These are phyloP conservation scores for Saprolegnia parasitica DNA, from an alignment of 352 stramenopile species.

Conservation along the genomic window DNA sequence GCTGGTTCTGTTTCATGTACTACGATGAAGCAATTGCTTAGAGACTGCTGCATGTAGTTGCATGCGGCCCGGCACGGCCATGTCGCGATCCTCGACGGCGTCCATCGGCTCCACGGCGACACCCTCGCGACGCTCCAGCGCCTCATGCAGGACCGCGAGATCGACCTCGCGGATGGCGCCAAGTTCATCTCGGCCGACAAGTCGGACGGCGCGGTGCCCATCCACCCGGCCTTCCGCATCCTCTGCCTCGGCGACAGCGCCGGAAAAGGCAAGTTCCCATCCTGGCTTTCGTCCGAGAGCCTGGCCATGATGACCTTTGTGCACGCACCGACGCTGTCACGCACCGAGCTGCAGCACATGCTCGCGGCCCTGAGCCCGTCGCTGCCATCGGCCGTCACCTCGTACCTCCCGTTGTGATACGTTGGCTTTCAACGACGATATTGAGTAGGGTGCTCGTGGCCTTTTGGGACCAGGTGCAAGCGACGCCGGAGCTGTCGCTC, in stretches of 20 bases:
- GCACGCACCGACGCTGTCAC: conserved; percentile 40
- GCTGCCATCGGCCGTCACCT: conserved; percentile 48
- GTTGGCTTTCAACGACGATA: neutral
- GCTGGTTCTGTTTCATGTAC: conserved; percentile 58
- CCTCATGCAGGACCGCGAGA: conserved; percentile 85
- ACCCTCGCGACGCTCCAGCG: conserved; percentile 84
- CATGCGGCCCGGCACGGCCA: conserved; percentile 80
- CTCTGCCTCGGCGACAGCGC: conserved; percentile 76
- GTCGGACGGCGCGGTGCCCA: conserved; percentile 48
- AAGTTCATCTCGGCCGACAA: conserved; percentile 64
- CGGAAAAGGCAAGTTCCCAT: conserved; percentile 31
- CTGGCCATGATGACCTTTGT: conserved; percentile 81
- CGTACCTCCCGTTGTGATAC: conserved; percentile 40
- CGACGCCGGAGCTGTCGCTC: conserved; percentile 50
- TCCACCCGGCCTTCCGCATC: conserved; percentile 88
- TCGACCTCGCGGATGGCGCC: conserved; percentile 84
- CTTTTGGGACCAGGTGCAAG: conserved; percentile 53
- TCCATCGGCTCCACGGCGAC: conserved; percentile 89
- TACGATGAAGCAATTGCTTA: neutral
- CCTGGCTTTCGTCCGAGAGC: conserved; percentile 71
- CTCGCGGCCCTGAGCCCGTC: conserved; percentile 47
- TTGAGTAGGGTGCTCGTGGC: conserved; percentile 42
- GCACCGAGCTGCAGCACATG: conserved; percentile 45
- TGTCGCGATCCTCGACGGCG: conserved; percentile 88
- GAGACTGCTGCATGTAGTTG: conserved; percentile 15